phyloP scores from a whole-genome alignment of 2,329 filamentous ascomycete genomes.

The Aspergillus sp. region DNA sequence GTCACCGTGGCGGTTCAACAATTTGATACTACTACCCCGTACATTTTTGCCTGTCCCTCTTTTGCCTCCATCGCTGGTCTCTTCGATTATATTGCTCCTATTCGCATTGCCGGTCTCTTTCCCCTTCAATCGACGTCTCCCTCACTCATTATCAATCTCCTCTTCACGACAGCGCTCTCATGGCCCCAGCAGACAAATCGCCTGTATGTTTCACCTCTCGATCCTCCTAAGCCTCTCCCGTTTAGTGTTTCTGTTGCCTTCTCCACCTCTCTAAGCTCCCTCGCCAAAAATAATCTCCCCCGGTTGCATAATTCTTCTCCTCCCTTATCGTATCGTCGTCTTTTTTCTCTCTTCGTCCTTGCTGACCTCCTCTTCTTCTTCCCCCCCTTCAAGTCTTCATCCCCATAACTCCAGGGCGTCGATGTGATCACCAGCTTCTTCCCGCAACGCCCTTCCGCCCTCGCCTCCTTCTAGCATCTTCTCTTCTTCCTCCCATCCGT shows the following conservation, averaged over 20 bases:
- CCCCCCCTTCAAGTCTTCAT: background rate
- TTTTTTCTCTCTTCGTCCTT: background rate
- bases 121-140: background rate
- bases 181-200: constrained; percentile 28
- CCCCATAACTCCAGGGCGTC: constrained; percentile 13
- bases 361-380: background rate
- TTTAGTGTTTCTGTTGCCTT: constrained; percentile 18
- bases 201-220: constrained; percentile 25
- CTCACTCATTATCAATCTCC: background rate
- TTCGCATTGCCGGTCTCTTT: background rate
- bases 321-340: constrained; percentile 12
- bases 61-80: background rate
- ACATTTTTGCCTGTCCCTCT: background rate
- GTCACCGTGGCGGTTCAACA: background rate
- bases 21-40: background rate
- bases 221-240: constrained; percentile 20
- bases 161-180: constrained; percentile 20
- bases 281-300: constrained; percentile 15
- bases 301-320: constrained; percentile 14
- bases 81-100: background rate
- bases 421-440: constrained; percentile 24
- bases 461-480: constrained; percentile 1
- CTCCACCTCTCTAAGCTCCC: constrained; percentile 14
- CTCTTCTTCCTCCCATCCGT: constrained; percentile 14
- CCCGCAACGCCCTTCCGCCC: background rate